phyloP scores from a whole-genome alignment of 805 yeast genomes.

The Cyberlindnera japonica region DNA sequence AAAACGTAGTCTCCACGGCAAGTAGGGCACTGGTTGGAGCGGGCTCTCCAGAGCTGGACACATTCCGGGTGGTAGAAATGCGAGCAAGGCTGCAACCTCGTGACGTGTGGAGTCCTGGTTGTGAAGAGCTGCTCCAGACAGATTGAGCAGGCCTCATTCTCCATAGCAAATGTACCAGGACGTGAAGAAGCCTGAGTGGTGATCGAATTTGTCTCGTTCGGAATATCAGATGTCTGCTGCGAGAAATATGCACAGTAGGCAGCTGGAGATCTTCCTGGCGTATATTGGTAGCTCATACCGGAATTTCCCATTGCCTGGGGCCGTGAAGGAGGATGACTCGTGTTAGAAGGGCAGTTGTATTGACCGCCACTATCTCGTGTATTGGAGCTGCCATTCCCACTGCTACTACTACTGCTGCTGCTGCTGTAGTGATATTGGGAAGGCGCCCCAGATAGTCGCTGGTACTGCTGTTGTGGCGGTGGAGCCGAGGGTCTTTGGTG shows the following conservation, averaged over 20 bases:
- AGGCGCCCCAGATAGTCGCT: slow-evolving; percentile 6
- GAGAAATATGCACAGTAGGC: no score
- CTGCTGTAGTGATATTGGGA: slow-evolving; percentile 5
- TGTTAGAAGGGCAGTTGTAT: slow-evolving; percentile 17
- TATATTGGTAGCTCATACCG: slow-evolving; percentile 34
- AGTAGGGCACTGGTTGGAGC: slow-evolving; percentile 59
- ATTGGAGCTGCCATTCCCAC: slow-evolving; percentile 3
- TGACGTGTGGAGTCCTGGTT: slow-evolving; percentile 18
- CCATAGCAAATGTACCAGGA: no score
- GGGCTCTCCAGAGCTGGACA: slow-evolving; percentile 51
- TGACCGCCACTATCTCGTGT: no score
- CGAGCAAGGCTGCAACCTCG: slow-evolving; percentile 41
- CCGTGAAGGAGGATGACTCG: slow-evolving; percentile 18
- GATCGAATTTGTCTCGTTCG: no score
- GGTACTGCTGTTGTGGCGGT: slow-evolving; percentile 7
- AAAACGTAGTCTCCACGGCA: slow-evolving; percentile 47
- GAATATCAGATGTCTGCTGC: no score
- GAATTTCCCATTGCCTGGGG: slow-evolving; percentile 21
- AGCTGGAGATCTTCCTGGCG: no score
- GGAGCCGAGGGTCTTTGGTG: slow-evolving; percentile 5
- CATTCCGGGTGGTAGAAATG: slow-evolving; percentile 59
- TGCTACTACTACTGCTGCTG: no score
- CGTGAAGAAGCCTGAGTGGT: no score
- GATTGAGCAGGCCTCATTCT: slow-evolving; percentile 48
- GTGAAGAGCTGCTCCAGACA: slow-evolving; percentile 45